Conservation (phyloP, 2,329 filamentous ascomycete genomes). For the Pestalotiopsis sp. region DNA sequence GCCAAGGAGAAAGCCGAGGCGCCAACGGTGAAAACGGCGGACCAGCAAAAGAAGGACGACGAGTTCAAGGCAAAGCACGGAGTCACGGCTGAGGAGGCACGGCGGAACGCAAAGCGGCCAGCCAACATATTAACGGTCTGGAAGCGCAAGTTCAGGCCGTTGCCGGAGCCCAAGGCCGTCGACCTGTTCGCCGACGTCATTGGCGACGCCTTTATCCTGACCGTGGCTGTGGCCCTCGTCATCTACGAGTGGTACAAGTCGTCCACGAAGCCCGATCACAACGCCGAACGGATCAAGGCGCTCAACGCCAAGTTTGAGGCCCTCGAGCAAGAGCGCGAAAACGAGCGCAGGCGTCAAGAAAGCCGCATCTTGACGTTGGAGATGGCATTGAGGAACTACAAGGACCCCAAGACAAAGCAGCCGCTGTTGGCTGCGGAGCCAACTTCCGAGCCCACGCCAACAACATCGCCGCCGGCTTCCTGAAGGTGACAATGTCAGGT, state of each 20-base stretch:
- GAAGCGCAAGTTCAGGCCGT: slow-evolving; percentile 62
- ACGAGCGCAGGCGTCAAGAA: slow-evolving; percentile 47
- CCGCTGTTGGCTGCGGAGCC: slow-evolving; percentile 47
- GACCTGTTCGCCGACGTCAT: slow-evolving; percentile 69
- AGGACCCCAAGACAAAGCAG: slow-evolving; percentile 60
- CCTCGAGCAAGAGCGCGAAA: slow-evolving; percentile 53
- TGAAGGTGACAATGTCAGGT: background rate
- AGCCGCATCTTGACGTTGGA: slow-evolving; percentile 56
- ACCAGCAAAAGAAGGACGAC: slow-evolving; percentile 60
- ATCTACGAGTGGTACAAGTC: slow-evolving; percentile 65
- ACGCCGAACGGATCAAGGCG: slow-evolving; percentile 55
- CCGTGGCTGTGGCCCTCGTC: slow-evolving; percentile 59
- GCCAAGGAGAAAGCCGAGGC: slow-evolving; percentile 66
- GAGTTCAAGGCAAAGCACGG: slow-evolving; percentile 46
- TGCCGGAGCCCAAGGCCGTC: slow-evolving; percentile 68
- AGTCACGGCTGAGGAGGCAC: slow-evolving; percentile 35
- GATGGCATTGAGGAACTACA: slow-evolving; percentile 52
- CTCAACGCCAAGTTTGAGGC: slow-evolving; percentile 52
- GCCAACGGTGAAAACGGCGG: slow-evolving; percentile 67
- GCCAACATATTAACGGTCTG: slow-evolving; percentile 55
- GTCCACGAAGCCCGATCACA: slow-evolving; percentile 62
- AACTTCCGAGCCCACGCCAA: slow-evolving; percentile 32
- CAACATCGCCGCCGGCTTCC: slow-evolving; percentile 20
- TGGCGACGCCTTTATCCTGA: slow-evolving; percentile 65
- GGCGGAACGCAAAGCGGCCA: slow-evolving; percentile 19